These are phyloP conservation scores for Blastobotrys aristatus DNA, from an alignment of 1,139 yeast species.

Conservation along the genomic window DNA sequence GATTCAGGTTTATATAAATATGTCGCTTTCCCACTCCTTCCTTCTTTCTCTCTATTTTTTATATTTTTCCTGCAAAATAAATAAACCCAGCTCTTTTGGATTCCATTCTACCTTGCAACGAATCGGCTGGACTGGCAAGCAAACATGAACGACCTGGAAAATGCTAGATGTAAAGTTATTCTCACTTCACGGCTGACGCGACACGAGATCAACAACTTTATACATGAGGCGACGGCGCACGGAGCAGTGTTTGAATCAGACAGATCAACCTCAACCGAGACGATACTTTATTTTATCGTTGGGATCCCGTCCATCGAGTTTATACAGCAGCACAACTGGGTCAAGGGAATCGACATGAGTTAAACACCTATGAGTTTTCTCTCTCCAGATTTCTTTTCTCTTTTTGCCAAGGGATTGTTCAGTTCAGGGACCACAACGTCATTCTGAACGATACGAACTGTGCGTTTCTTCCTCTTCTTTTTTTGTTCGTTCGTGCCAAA, in stretches of 20 bases:
- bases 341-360: conserved; percentile 11
- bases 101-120: neutral
- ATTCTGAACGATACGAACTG: no score
- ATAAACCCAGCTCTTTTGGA: no score
- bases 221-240: conserved; percentile 7
- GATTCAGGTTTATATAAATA: no score
- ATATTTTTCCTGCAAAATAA: neutral
- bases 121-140: neutral
- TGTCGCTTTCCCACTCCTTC: neutral
- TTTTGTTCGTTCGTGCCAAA: no score
- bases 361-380: neutral
- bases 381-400: neutral
- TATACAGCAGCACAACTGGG: conserved; percentile 12
- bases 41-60: neutral
- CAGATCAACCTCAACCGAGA: neutral
- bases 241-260: conserved; percentile 7
- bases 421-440: no score
- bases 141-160: conserved; percentile 3
- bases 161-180: conserved; percentile 7
- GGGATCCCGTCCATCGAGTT: conserved; percentile 12
- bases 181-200: neutral
- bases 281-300: conserved; percentile 6
- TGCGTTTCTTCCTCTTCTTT: no score
- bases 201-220: conserved; percentile 6
- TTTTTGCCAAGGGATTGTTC: neutral